A percentile compares a stretch with the other conserved stretches of the same genome.
Evolutionary conservation across 2,329 filamentous ascomycete species (phyloP).

Genomic region (Ceratocystiopsis minuta): DNA sequence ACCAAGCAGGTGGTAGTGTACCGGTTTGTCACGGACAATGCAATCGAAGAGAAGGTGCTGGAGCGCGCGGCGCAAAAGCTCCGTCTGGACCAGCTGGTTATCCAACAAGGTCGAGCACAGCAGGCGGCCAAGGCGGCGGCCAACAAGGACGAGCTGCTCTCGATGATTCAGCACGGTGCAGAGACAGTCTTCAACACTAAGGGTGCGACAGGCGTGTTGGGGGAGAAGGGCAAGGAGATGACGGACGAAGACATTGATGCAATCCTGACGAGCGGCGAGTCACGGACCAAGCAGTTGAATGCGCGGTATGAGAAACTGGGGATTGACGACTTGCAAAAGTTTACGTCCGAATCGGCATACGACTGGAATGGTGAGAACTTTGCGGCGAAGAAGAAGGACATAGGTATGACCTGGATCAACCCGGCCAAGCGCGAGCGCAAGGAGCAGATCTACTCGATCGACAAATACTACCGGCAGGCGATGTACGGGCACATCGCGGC

Average conservation of each 20-base stretch:
- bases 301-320: slow-evolving; percentile 93
- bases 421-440: slow-evolving; percentile 96
- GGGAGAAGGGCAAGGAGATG: slow-evolving; percentile 43
- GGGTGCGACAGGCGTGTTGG: slow-evolving; percentile 41
- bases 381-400: slow-evolving; percentile 70
- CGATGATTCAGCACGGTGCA: slow-evolving; percentile 98
- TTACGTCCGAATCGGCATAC: slow-evolving; percentile 91
- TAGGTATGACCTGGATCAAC: slow-evolving; percentile 92
- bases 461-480: slow-evolving; percentile 92
- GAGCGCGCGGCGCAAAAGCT: slow-evolving; percentile 94
- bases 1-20: slow-evolving; percentile 97
- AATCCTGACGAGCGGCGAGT: slow-evolving; percentile 72
- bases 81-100: slow-evolving; percentile 88
- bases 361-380: slow-evolving; percentile 99
- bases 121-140: slow-evolving; percentile 78
- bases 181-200: slow-evolving; percentile 76
- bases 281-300: slow-evolving; percentile 76
- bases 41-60: slow-evolving; percentile 94
- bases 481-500: slow-evolving; percentile 60
- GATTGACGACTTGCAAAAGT: slow-evolving; percentile 93
- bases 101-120: slow-evolving; percentile 90
- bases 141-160: slow-evolving; percentile 88
- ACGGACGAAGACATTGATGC: slow-evolving; percentile 79
- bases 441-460: slow-evolving; percentile 94
- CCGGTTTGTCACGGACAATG: slow-evolving; percentile 92